phyloP scores from a whole-genome alignment of 345 rosid species.

The Salix suchowensis region DNA sequence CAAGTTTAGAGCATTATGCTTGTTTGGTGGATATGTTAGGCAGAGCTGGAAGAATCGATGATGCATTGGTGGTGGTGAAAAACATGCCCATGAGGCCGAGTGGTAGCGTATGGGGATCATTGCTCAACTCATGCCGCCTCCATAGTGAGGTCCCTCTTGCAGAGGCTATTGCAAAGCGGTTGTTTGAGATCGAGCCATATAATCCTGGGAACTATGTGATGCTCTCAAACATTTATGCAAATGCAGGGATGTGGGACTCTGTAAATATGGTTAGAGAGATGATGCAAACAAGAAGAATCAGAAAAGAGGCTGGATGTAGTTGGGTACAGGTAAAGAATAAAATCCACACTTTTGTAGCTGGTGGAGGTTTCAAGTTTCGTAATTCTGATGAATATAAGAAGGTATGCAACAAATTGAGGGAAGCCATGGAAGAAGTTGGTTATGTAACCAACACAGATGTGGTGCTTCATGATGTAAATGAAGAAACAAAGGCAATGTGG shows the following conservation, averaged over 20 bases:
- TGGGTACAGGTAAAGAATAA: constrained; percentile 35
- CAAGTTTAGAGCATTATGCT: constrained; percentile 51
- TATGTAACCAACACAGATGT: constrained; percentile 32
- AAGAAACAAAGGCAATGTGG: constrained; percentile 31
- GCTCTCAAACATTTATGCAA: constrained; percentile 56
- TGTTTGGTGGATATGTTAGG: constrained; percentile 57
- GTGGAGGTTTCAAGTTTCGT: constrained; percentile 11
- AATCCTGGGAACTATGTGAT: constrained; percentile 58
- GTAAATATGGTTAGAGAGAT: constrained; percentile 41
- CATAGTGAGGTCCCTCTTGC: constrained; percentile 23
- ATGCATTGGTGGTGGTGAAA: constrained; percentile 40
- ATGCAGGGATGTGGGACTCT: constrained; percentile 55
- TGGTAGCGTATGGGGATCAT: constrained; percentile 53
- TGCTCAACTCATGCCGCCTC: constrained; percentile 46
- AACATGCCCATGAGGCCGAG: constrained; percentile 54
- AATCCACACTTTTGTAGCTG: constrained; percentile 21
- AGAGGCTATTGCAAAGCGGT: constrained; percentile 36
- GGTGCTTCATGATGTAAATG: constrained; percentile 33
- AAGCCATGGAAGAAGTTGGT: constrained; percentile 28
- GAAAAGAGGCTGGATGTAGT: constrained; percentile 41
- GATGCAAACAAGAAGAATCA: constrained; percentile 24
- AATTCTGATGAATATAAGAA: constrained; percentile 24
- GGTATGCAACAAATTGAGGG: constrained; percentile 15
- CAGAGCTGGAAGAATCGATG: constrained; percentile 45
- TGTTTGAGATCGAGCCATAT: constrained; percentile 53